Conservation (phyloP, 345 rosid genomes). For the Microthlaspi erraticum region DNA sequence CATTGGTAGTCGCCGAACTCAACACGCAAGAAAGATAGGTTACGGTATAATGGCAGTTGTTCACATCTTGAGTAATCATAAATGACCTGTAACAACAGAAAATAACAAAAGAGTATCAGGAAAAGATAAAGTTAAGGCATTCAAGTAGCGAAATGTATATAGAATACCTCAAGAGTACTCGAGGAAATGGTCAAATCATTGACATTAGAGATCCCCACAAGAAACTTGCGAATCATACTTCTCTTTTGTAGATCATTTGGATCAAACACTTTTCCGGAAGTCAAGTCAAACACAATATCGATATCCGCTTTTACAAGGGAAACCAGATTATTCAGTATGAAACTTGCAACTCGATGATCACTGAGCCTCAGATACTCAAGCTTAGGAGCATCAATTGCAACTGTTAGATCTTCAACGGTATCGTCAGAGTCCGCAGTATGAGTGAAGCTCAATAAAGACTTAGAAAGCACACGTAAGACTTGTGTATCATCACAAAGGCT, state of each 20-base stretch:
- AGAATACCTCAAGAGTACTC: slow-evolving; percentile 14
- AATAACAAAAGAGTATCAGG: background rate
- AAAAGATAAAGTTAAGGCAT: background rate
- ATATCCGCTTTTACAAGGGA: slow-evolving; percentile 20
- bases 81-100: background rate
- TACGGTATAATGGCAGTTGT: background rate
- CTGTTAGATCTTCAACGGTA: background rate
- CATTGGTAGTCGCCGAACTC: background rate
- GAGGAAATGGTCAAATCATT: background rate
- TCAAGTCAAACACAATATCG: slow-evolving; percentile 5
- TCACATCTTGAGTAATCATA: background rate
- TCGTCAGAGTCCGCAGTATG: background rate
- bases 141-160: no score
- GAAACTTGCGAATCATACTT: slow-evolving; percentile 11
- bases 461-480: slow-evolving; percentile 22
- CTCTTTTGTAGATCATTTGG: slow-evolving; percentile 18
- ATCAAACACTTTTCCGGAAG: background rate
- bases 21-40: background rate
- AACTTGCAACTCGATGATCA: background rate
- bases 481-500: background rate
- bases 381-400: slow-evolving; percentile 21
- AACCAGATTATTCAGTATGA: background rate
- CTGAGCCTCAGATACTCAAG: slow-evolving; percentile 3
- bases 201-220: background rate
- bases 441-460: slow-evolving; percentile 14